These are phyloP conservation scores for Rhododendron ferrugineum DNA, from an alignment of 148 eudicot species.

Conservation along the genomic window DNA sequence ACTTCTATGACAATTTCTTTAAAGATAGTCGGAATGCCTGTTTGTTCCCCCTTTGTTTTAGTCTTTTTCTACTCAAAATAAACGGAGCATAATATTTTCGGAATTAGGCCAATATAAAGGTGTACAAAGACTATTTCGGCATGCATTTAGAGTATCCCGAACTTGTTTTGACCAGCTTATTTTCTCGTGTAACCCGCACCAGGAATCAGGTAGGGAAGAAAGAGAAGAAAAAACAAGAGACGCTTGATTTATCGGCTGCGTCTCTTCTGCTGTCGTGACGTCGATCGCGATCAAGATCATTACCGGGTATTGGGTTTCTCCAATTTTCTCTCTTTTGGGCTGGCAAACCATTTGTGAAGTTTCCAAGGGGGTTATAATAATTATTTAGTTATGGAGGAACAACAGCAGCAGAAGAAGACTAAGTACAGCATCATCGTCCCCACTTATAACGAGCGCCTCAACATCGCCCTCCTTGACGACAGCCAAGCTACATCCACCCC, in stretches of 20 bases:
- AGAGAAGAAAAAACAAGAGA: neutral
- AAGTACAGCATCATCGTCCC: conserved; percentile 76
- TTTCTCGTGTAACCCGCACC: neutral
- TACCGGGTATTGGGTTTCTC: neutral
- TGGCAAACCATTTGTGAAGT: neutral
- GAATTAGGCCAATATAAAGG: too few relatives aligned
- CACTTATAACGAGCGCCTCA: conserved; percentile 91
- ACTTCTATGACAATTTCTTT: too few relatives aligned
- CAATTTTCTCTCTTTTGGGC: neutral
- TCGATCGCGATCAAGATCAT: neutral
- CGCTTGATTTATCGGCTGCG: neutral
- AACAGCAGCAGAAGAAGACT: conserved; percentile 27
- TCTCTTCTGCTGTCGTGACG: neutral
- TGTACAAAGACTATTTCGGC: neutral
- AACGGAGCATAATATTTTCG: too few relatives aligned
- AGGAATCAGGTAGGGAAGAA: neutral
- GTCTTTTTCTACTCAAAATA: too few relatives aligned
- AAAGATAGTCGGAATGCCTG: too few relatives aligned
- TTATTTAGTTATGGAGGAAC: conserved; percentile 21
- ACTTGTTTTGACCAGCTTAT: neutral
- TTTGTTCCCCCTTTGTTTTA: too few relatives aligned
- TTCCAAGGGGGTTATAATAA: neutral
- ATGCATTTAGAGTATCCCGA: neutral
- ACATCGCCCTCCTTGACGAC: conserved; percentile 50
- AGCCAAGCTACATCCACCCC: conserved; percentile 8